Percentiles rank a stretch among this genome's conserved stretches.
Conservation (phyloP, 2,329 filamentous ascomycete genomes). For the Colletotrichum plurivorum region DNA sequence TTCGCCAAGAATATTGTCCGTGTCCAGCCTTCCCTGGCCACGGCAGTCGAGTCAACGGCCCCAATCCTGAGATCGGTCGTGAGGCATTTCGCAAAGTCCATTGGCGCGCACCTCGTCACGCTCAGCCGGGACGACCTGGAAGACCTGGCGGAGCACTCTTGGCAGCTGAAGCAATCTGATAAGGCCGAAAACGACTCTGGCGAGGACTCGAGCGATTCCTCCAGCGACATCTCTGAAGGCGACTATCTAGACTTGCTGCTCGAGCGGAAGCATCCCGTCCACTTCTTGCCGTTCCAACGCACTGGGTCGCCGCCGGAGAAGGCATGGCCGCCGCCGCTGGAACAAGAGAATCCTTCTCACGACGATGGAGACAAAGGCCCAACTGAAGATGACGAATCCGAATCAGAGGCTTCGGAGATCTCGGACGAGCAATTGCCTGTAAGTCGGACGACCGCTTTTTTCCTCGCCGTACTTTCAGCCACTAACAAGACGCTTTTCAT, state of each 20-base stretch:
- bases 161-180: not conserved
- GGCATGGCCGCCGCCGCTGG: too few relatives aligned
- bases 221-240: not conserved
- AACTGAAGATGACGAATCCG: too few relatives aligned
- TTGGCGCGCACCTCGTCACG: not conserved
- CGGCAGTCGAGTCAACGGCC: not conserved
- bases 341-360: too few relatives aligned
- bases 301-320: not conserved
- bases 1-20: not conserved
- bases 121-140: constrained; percentile 9
- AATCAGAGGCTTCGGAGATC: too few relatives aligned
- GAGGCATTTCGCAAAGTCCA: constrained; percentile 2
- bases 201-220: not conserved
- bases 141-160: not conserved
- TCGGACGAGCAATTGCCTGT: too few relatives aligned
- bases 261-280: not conserved
- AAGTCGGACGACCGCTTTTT: not conserved
- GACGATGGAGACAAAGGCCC: too few relatives aligned
- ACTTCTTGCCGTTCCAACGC: not conserved
- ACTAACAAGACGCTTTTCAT: not conserved
- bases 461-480: not conserved
- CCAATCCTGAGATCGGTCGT: not conserved
- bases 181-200: not conserved
- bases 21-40: not conserved
- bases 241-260: not conserved